Evolutionary conservation across 352 stramenopile genomes (phyloP), one percentile per base, ranked within the genome.

Genomic region (Thalassiosira livingstoniorum): DNA sequence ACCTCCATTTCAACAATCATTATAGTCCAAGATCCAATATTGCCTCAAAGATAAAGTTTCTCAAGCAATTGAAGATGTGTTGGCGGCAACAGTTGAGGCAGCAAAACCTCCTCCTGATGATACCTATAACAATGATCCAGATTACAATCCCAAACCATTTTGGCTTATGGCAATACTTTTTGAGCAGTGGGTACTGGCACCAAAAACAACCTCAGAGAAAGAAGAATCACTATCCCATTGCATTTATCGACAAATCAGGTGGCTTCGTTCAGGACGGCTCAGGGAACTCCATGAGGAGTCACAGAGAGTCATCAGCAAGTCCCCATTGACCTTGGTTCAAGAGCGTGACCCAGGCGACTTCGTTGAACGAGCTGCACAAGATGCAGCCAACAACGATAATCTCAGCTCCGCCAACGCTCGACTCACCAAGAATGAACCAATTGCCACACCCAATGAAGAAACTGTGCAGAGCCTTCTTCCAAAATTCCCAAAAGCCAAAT

Each of bases 311-410:
- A 54, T 3, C 27, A 76, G 68, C 54, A 76, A 64, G 23, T 29
- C 51, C 23, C 31, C 18, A 31, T 2, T 18, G 5, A 39, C 13
- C 27, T 29, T 27, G 25, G n/a, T 54, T 25, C 27, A 34, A 25
- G 2, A n/a, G 2, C 23, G 21, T 15, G 4, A 23, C 23, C n/a
- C 2, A n/a, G 10, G 25, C 15, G 34, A 15, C n/a, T 39, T 2
- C 11, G 67, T 55, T 21, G 34, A 76, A 31, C 57, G 47, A 57
- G n/a, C 71, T 42, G 75, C 75, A 2, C 67, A 78, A 35, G 13
- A 69, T 37, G 75, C 75, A 55, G 75, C 75, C 47, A 58, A 83
- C 35, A 43, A 39, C 34, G 60, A 79, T 58, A 83, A 83, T 35
- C 69, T 57, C 31, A n/a, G 32, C 0, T 68, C 66, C 13, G 75